These are phyloP conservation scores for Amauroascus niger DNA, from an alignment of 2,329 filamentous ascomycete genomes.

Conservation along the genomic window DNA sequence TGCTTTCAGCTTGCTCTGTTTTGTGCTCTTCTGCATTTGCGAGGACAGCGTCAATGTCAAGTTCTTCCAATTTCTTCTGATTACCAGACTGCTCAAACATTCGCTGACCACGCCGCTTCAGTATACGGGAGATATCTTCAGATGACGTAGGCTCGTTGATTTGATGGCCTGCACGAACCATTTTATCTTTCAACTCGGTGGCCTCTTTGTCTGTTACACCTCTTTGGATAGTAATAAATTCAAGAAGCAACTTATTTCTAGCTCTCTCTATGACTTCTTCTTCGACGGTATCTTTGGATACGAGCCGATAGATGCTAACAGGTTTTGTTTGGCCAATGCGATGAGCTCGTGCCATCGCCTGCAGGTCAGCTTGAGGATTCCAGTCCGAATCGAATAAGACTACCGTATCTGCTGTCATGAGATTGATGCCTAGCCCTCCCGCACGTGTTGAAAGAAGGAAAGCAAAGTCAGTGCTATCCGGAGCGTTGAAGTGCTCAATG, in stretches of 20 bases:
- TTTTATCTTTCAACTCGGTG: slow-evolving; percentile 72
- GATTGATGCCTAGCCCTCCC: slow-evolving; percentile 86
- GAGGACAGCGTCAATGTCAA: slow-evolving; percentile 88
- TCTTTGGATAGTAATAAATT: slow-evolving; percentile 94
- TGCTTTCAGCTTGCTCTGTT: slow-evolving; percentile 87
- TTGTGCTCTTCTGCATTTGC: slow-evolving; percentile 96
- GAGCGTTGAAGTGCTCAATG: slow-evolving; percentile 98
- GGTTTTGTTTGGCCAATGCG: slow-evolving; percentile 94
- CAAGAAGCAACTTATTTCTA: slow-evolving; percentile 91
- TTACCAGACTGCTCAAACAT: slow-evolving; percentile 98
- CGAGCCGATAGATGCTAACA: slow-evolving; percentile 90
- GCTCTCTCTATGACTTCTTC: slow-evolving; percentile 95
- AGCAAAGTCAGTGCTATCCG: slow-evolving; percentile 88
- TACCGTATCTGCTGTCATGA: slow-evolving; percentile 93
- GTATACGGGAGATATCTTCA: slow-evolving; percentile 89
- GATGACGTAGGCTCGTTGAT: slow-evolving; percentile 74
- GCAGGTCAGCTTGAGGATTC: slow-evolving; percentile 96
- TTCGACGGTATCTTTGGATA: slow-evolving; percentile 96
- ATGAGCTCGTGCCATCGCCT: slow-evolving; percentile 97
- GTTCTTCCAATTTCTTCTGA: slow-evolving; percentile 89
- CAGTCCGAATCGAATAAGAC: slow-evolving; percentile 94
- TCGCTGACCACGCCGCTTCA: slow-evolving; percentile 96
- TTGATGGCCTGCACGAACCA: slow-evolving; percentile 50
- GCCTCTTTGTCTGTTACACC: slow-evolving; percentile 91
- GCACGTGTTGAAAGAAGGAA: slow-evolving; percentile 92